Evolutionary conservation across 768 basidiomycete genomes (phyloP), one percentile per base, ranked within the genome.

Genomic region (Xanthoconium stramineum): DNA sequence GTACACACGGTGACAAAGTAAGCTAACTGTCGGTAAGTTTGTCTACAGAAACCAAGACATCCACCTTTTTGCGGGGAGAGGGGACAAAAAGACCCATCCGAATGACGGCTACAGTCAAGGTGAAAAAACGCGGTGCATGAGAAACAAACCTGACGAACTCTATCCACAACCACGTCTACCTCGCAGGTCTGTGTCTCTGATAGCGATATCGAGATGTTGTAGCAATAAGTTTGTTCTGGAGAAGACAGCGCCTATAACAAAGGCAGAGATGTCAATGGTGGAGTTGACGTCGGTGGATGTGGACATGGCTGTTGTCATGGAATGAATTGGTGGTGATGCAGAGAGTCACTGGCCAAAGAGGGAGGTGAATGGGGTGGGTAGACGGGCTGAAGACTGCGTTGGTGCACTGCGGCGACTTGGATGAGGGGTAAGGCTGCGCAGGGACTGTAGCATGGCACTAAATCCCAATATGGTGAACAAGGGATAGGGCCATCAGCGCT

Each of bases 151-250:
- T n/a, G 17, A 68, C 88, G 56, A 62, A 94, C 93, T 84, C 64
- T 88, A 80, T 9, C 95, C 94, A 62, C 94, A 94, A 97, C 83
- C 3, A 73, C 72, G 46, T 87, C 80, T 13, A 96, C 74, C 24
- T 75, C 75, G 79, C 61, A 0, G 78, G 6, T 79, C 74, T 1
- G 74, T 75, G 5, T 69, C 61, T 3, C 83, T 85, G 0, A 91
- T 83, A 50, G 92, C 86, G 10, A 98, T 80, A 15, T 95, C 96
- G 1, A 99, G 82, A 73, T 98, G 94, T 37, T 89, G 87, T 10
- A 98, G 78, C 78, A 11, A 89, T 65, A 24, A 24, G 40, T 84
- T 83, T 42, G 79, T 72, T 47, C 78, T 73, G 20, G 80, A 73
- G 50, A 91, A 77, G 52, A 75, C 70, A 15, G 77, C 73, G 51